phyloP scores from a whole-genome alignment of 148 eudicot species.

The Chenopodium quinoa region DNA sequence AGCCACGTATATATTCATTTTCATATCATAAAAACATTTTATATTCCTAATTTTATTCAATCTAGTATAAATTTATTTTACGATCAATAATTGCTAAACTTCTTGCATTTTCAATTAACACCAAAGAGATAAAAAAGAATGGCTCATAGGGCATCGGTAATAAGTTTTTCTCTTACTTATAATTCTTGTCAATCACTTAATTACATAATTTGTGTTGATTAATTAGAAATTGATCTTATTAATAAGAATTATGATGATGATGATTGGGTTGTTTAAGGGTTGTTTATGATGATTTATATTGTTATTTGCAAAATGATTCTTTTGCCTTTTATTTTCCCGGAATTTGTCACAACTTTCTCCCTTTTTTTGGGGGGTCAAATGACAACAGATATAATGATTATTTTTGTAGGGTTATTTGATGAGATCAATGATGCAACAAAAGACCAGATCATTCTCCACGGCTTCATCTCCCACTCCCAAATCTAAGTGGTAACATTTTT shows the following conservation, averaged over 20 bases:
- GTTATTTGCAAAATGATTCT: not conserved
- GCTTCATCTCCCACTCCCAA: not conserved
- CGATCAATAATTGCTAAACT: not conserved
- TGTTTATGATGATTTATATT: not conserved
- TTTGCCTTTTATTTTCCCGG: not conserved
- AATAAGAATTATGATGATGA: not conserved
- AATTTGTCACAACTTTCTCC: slow-evolving; percentile 4
- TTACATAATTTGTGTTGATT: no score
- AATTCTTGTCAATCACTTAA: no score
- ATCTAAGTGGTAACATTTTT: slow-evolving; percentile 1
- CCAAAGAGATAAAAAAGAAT: slow-evolving; percentile 9
- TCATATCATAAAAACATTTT: no score
- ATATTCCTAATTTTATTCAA: no score
- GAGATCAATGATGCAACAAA: slow-evolving; percentile 27
- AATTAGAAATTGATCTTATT: no score
- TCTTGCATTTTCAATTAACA: no score
- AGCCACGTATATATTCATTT: not conserved
- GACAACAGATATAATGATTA: not conserved
- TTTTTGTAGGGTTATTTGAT: slow-evolving; percentile 18
- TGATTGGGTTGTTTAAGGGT: not conserved
- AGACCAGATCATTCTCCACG: slow-evolving; percentile 22
- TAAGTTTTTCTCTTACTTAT: not conserved
- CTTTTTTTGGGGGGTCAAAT: slow-evolving; percentile 2
- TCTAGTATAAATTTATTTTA: not conserved
- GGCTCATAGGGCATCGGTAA: slow-evolving; percentile 29